Evolutionary conservation across 257 asterid species (phyloP).

Genomic region (Ilex asprella): DNA sequence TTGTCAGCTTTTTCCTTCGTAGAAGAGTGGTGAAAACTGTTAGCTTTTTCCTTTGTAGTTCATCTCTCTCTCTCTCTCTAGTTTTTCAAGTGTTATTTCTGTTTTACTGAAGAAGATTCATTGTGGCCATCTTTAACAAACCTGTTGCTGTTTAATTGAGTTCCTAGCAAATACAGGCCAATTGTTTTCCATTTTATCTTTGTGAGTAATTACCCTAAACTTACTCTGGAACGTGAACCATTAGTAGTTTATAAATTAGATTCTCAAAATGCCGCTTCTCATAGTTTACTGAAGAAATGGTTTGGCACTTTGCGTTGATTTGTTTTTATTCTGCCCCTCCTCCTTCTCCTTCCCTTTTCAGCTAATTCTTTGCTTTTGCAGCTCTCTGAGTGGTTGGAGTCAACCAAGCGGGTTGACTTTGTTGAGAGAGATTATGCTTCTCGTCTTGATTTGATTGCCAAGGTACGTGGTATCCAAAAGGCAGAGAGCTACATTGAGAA

Average conservation of each 20-base stretch:
- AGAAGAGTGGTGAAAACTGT: too few species aligned
- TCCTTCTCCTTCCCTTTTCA: neutral
- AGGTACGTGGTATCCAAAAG: slow-evolving; percentile 43
- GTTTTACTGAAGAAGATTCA: neutral
- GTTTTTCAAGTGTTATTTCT: neutral
- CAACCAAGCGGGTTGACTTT: slow-evolving; percentile 34
- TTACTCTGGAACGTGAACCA: too few species aligned
- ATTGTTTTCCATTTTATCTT: neutral
- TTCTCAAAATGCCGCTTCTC: too few species aligned
- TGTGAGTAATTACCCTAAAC: neutral
- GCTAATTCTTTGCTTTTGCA: slow-evolving; percentile 23
- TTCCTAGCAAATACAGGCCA: too few species aligned
- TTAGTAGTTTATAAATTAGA: too few species aligned
- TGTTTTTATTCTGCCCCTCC: too few species aligned
- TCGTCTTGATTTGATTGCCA: slow-evolving; percentile 64
- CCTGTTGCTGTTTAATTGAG: neutral
- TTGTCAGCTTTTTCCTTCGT: too few species aligned
- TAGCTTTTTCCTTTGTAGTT: too few species aligned
- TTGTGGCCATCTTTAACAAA: too few species aligned
- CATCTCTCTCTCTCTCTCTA: too few species aligned
- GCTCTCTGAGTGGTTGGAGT: slow-evolving; percentile 73
- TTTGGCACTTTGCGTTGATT: too few species aligned
- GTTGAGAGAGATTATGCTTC: slow-evolving; percentile 40
- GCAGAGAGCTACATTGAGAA: slow-evolving; percentile 50
- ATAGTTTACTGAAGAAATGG: too few species aligned